Percentiles rank a stretch among this genome's conserved stretches.
Conservation (phyloP, 495 filamentous ascomycete species). For the Penicillium egyptiacum region DNA sequence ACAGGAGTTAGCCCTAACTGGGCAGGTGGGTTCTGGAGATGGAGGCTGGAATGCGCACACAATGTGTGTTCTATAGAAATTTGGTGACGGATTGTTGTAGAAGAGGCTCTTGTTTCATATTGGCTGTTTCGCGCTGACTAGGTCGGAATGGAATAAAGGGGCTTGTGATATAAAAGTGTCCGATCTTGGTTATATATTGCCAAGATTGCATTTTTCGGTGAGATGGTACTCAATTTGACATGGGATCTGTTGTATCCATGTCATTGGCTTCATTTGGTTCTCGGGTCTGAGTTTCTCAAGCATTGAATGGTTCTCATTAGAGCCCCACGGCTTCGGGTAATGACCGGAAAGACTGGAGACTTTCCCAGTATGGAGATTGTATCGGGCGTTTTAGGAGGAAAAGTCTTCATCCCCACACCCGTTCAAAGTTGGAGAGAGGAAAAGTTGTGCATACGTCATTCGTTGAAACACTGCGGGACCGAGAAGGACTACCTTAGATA, state of each 20-base stretch:
- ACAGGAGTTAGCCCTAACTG: constrained; percentile 7
- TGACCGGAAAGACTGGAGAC: constrained; percentile 9
- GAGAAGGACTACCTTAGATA: not conserved
- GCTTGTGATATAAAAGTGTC: constrained; percentile 4
- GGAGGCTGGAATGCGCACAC: constrained; percentile 20
- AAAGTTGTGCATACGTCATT: constrained; percentile 4
- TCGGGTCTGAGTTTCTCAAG: constrained; percentile 1
- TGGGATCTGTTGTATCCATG: not conserved
- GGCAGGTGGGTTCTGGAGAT: constrained; percentile 18
- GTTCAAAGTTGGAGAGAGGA: not conserved
- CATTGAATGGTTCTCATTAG: constrained; percentile 6
- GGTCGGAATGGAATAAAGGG: not conserved
- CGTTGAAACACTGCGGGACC: not conserved
- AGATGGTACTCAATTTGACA: not conserved
- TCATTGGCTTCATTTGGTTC: not conserved
- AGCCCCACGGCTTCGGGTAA: constrained; percentile 23
- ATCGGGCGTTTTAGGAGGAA: constrained; percentile 31
- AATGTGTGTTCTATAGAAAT: not conserved
- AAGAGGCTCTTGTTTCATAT: not conserved
- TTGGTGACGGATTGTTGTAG: not conserved
- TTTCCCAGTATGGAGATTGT: constrained; percentile 8
- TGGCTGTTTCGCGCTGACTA: not conserved
- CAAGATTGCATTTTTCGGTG: not conserved
- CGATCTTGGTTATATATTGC: not conserved
- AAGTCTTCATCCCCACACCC: constrained; percentile 15